These are phyloP conservation scores for Citeromyces siamensis DNA, from an alignment of 1,139 yeast species.

Conservation along the genomic window DNA sequence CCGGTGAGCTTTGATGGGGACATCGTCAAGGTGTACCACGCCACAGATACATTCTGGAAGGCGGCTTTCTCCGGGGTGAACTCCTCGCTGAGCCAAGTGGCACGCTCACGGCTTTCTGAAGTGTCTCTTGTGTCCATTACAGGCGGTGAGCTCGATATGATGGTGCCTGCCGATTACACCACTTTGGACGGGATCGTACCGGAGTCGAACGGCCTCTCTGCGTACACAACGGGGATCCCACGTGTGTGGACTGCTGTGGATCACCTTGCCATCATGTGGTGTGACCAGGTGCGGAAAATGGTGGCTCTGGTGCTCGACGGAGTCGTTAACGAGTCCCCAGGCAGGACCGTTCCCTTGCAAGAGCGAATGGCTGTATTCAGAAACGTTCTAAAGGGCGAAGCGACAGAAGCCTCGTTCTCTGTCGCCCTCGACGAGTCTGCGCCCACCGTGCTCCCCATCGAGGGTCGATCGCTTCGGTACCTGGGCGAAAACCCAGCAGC, in stretches of 20 bases:
- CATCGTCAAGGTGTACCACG: slow-evolving; percentile 57
- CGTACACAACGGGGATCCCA: slow-evolving; percentile 79
- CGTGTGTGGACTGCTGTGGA: slow-evolving; percentile 92
- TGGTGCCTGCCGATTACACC: slow-evolving; percentile 91
- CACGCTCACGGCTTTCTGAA: slow-evolving; percentile 29
- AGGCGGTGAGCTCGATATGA: slow-evolving; percentile 77
- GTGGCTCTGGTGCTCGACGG: slow-evolving; percentile 50
- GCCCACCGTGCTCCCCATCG: no score
- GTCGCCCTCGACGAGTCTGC: neutral
- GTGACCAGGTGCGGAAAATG: slow-evolving; percentile 68
- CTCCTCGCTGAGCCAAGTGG: slow-evolving; percentile 18
- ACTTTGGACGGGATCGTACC: slow-evolving; percentile 66
- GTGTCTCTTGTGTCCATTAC: slow-evolving; percentile 66
- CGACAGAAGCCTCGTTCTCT: slow-evolving; percentile 26
- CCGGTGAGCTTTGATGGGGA: slow-evolving; percentile 97
- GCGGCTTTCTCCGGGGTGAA: slow-evolving; percentile 28
- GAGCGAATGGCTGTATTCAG: slow-evolving; percentile 49
- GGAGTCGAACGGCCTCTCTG: slow-evolving; percentile 65
- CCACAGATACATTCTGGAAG: slow-evolving; percentile 75
- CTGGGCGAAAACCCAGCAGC: slow-evolving; percentile 6
- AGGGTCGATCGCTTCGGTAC: neutral
- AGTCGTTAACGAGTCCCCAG: slow-evolving; percentile 35
- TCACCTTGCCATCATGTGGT: slow-evolving; percentile 96
- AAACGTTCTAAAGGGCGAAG: slow-evolving; percentile 41
- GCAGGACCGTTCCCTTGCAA: slow-evolving; percentile 34